phyloP scores from a whole-genome alignment of 176 grass and related monocot genomes.

The Tillandsia leiboldiana region DNA sequence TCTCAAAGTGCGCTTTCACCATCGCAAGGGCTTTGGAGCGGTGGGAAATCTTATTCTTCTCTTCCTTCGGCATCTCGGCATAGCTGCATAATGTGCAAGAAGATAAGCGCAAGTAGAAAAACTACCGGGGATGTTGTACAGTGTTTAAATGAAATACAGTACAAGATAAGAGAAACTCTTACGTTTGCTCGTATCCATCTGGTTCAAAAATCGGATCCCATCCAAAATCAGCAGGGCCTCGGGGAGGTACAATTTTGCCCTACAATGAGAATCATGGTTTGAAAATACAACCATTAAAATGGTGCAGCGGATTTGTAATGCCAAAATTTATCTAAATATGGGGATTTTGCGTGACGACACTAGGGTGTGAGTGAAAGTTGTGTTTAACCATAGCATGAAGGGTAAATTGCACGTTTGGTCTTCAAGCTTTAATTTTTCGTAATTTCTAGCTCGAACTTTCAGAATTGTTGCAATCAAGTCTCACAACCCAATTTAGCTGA shows the following conservation, averaged over 20 bases:
- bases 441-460: too few species aligned
- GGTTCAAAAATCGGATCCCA: slow-evolving; percentile 95
- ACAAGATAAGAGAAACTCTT: slow-evolving; percentile 13
- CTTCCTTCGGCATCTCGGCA: slow-evolving; percentile 84
- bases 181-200: slow-evolving; percentile 87
- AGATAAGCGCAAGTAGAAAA: slow-evolving; percentile 5
- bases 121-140: not conserved
- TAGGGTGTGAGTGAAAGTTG: too few species aligned
- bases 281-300: not conserved
- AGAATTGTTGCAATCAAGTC: too few species aligned
- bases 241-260: slow-evolving; percentile 76
- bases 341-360: not conserved
- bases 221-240: slow-evolving; percentile 85
- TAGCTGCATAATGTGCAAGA: slow-evolving; percentile 38
- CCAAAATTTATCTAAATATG: not conserved
- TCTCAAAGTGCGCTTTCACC: slow-evolving; percentile 81
- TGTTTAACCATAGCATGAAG: too few species aligned
- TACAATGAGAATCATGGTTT: slow-evolving; percentile 26
- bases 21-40: slow-evolving; percentile 63
- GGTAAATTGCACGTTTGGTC: too few species aligned
- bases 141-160: not conserved
- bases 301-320: not conserved
- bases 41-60: slow-evolving; percentile 93
- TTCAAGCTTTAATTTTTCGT: too few species aligned
- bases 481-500: too few species aligned